Percentiles rank a stretch among this genome's conserved stretches.
Conservation (phyloP, 192 early-diverging fungal genomes). For the Podila verticillata region DNA sequence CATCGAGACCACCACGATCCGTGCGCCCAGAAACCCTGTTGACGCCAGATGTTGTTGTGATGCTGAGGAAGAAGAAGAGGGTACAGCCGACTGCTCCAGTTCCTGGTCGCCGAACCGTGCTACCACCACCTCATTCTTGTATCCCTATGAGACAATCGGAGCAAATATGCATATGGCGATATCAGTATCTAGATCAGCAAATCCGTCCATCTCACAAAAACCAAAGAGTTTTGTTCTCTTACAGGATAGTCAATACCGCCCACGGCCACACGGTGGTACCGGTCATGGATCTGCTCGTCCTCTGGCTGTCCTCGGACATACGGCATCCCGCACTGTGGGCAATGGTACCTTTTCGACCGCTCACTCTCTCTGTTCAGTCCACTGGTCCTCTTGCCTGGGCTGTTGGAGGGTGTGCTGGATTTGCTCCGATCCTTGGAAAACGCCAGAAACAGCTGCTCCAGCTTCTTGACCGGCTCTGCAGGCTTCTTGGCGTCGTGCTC, state of each 20-base stretch:
- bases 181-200: too few species aligned
- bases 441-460: conserved; percentile 37
- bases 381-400: background rate
- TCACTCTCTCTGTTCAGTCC: conserved; percentile 44
- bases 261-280: conserved; percentile 48
- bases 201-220: background rate
- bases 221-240: background rate
- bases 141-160: conserved; percentile 15
- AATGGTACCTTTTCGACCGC: conserved; percentile 36
- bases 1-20: conserved; percentile 50
- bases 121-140: conserved; percentile 55
- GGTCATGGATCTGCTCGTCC: conserved; percentile 54
- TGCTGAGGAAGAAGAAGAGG: background rate
- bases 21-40: background rate
- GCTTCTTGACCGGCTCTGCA: conserved; percentile 21
- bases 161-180: too few species aligned
- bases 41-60: background rate
- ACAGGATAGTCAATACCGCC: conserved; percentile 54
- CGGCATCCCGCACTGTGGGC: conserved; percentile 56
- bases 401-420: background rate
- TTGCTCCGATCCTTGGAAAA: conserved; percentile 33
- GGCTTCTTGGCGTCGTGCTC: background rate
- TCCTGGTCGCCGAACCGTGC: conserved; percentile 23
- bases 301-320: conserved; percentile 51
- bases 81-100: background rate